Evolutionary conservation across 1,284 basidiomycete genomes (phyloP), one percentile per base, ranked within the genome.

Genomic region (Fomitopsis schrenkii): DNA sequence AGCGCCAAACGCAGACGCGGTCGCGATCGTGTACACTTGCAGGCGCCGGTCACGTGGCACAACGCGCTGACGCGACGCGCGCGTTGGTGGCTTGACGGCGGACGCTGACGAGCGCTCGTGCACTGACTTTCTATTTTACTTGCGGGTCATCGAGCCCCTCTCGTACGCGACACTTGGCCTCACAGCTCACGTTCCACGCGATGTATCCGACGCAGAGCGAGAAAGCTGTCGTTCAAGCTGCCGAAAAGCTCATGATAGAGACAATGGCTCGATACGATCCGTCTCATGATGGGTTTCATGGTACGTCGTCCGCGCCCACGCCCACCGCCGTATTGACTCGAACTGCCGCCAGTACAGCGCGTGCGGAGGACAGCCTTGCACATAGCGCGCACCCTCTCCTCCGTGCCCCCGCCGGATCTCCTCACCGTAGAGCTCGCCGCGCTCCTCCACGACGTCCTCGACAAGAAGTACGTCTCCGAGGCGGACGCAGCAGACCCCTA

Each of bases 231-330:
- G 75, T 93, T 52, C 68, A 76, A 1, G 82, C 78, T 4, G 89
- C 90, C 0, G 90, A 94, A 70, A 78, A 79, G 59, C 79, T 93
- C 50, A 94, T 94, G 85, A 72, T 82, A 57, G 78, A 85, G 45
- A 86, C 86, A 1, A 95, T 95, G 93, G 82, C 86, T 3, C 79
- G 84, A 66, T 95, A 95, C 72, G 95, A 97, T 72, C 90, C 94
- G 0, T 94, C 92, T 17, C 95, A 97, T 73, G 95, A 97, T 75
- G 87, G 83, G 67, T 88, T 88, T 64, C 95, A 97, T 70, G 93
- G 93, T 91, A 64, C 69, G 84, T 67, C 36, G 4, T 4, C 12
- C 28, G 48, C 54, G 33, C 55, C 33, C 60, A 44, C 38, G 7
- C 33, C 36, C n/a, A 46, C n/a, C 5, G 12, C n/a, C 7, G 38